Percentiles rank a stretch among this genome's conserved stretches.
Conservation (phyloP, 345 rosid genomes). For the Eucalyptus erythrocorys region DNA sequence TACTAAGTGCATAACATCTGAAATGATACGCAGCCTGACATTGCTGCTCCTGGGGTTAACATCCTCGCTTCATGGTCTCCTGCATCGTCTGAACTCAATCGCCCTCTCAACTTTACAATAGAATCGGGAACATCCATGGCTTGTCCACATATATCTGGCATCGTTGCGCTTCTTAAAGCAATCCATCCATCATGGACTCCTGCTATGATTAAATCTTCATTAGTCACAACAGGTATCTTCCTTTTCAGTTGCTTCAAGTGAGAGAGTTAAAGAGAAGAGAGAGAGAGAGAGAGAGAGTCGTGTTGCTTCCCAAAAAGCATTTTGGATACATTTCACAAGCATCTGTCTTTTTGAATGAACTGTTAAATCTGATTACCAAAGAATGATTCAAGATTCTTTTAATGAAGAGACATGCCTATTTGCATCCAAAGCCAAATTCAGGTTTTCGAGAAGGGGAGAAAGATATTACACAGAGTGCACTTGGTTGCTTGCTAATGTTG, state of each 20-base stretch:
- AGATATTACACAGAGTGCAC: not conserved
- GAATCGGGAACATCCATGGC: slow-evolving; percentile 60
- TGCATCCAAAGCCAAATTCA: not conserved
- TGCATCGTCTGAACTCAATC: not conserved
- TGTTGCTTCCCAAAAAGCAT: not conserved
- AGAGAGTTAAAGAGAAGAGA: not conserved
- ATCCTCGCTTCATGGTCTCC: slow-evolving; percentile 54
- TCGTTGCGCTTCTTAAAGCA: slow-evolving; percentile 36
- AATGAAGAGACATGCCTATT: not conserved
- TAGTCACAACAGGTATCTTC: slow-evolving; percentile 32
- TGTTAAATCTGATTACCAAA: not conserved
- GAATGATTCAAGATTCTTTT: not conserved
- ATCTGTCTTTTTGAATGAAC: not conserved
- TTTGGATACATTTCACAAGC: not conserved
- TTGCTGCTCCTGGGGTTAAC: slow-evolving; percentile 57
- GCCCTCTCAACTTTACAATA: slow-evolving; percentile 13
- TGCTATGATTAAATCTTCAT: slow-evolving; percentile 44
- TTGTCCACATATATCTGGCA: slow-evolving; percentile 45
- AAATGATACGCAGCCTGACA: slow-evolving; percentile 31
- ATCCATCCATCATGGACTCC: slow-evolving; percentile 46
- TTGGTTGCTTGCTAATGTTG: not conserved
- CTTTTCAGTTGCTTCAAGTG: not conserved
- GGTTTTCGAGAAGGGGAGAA: not conserved
- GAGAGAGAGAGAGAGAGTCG: not conserved
- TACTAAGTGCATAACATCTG: not conserved